Percentiles rank a stretch among this genome's conserved stretches.
phyloP scores from a whole-genome alignment of 768 basidiomycete genomes.

The Tylopilus subfusipes region DNA sequence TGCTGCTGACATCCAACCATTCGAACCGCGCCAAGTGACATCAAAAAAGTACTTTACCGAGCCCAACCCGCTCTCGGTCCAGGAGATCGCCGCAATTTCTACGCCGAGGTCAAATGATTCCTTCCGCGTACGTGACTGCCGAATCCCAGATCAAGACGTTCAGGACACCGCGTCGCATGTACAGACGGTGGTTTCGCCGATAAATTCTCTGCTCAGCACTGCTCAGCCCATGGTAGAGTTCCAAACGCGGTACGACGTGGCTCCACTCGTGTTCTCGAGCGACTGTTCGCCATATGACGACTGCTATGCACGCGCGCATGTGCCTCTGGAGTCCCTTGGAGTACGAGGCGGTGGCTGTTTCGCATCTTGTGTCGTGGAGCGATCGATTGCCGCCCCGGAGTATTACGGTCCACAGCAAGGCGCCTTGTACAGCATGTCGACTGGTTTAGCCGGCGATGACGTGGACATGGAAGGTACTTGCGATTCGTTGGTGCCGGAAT shows the following conservation, averaged over 20 bases:
- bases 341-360: not conserved
- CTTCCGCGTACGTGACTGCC: not conserved
- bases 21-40: slow-evolving; percentile 1
- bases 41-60: slow-evolving; percentile 10
- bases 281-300: slow-evolving; percentile 8
- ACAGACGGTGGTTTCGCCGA: not conserved
- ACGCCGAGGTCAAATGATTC: not conserved
- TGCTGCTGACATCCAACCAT: slow-evolving; percentile 1
- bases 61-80: not conserved
- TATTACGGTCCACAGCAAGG: not conserved
- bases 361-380: not conserved
- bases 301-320: not conserved
- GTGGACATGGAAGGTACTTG: not conserved
- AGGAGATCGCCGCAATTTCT: not conserved
- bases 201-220: slow-evolving; percentile 2
- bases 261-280: slow-evolving; percentile 11
- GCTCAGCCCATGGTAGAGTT: slow-evolving; percentile 5
- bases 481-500: slow-evolving; percentile 3
- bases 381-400: not conserved
- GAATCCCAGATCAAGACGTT: not conserved
- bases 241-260: slow-evolving; percentile 10
- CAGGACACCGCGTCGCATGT: not conserved
- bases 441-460: not conserved
- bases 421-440: not conserved
- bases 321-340: not conserved